phyloP scores from a whole-genome alignment of 495 filamentous ascomycete species.

The Evansstolkia leycettana region DNA sequence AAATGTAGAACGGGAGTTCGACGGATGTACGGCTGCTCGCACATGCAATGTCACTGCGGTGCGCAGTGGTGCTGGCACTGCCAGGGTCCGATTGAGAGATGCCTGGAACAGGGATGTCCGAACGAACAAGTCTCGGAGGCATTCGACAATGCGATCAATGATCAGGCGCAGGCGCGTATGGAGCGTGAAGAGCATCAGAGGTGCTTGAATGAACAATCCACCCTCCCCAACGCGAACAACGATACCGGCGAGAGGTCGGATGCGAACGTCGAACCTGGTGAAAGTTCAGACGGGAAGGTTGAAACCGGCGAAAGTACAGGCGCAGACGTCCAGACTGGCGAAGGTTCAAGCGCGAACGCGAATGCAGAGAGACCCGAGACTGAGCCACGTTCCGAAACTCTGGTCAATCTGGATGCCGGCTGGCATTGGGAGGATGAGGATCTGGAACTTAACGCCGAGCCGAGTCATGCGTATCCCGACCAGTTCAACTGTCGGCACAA shows the following conservation, averaged over 20 bases:
- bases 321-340: background rate
- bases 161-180: background rate
- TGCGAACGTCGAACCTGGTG: too few relatives aligned
- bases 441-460: conserved; percentile 8
- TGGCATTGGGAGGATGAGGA: conserved; percentile 4
- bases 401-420: conserved; percentile 1
- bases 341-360: background rate
- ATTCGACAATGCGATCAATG: conserved; percentile 4
- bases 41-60: conserved; percentile 14
- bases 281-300: too few relatives aligned
- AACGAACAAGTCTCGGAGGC: conserved; percentile 4
- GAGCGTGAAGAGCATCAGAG: background rate
- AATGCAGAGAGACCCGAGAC: background rate
- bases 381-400: background rate
- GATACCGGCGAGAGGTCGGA: too few relatives aligned
- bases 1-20: conserved; percentile 14
- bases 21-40: conserved; percentile 13
- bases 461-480: conserved; percentile 1
- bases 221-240: background rate
- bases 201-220: background rate
- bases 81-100: conserved; percentile 3
- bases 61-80: conserved; percentile 15
- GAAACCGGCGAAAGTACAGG: too few relatives aligned
- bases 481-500: conserved; percentile 8
- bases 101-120: conserved; percentile 4